phyloP scores from a whole-genome alignment of 164 flowering plant species.

The Kalanchoe fedtschenkoi region DNA sequence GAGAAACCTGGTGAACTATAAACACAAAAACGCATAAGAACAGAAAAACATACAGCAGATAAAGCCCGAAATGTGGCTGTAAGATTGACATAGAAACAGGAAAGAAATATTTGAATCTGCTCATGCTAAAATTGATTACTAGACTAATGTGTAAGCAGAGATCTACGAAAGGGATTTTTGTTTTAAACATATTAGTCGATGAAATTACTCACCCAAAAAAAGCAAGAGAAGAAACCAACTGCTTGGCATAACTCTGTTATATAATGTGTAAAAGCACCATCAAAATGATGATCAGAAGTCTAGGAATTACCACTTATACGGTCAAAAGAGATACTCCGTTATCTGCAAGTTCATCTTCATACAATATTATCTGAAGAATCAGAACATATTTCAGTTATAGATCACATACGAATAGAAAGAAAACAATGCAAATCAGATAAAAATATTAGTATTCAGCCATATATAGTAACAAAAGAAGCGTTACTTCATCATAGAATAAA shows the following conservation, averaged over 20 bases:
- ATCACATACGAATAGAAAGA: background rate
- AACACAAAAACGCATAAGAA: too few relatives aligned
- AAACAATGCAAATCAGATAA: background rate
- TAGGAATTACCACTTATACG: slow-evolving; percentile 79
- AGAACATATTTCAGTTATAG: background rate
- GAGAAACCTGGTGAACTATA: too few relatives aligned
- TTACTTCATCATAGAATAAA: slow-evolving; percentile 93
- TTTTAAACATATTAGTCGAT: background rate
- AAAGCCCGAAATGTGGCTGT: too few relatives aligned
- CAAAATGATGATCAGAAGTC: slow-evolving; percentile 1
- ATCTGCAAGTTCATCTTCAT: slow-evolving; percentile 95
- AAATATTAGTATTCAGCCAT: too few relatives aligned
- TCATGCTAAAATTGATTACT: too few relatives aligned
- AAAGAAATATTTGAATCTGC: too few relatives aligned
- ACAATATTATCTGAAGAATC: slow-evolving; percentile 58
- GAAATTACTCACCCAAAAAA: background rate
- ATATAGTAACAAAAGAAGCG: background rate
- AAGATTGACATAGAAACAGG: too few relatives aligned
- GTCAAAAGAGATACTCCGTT: slow-evolving; percentile 85
- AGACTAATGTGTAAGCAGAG: too few relatives aligned
- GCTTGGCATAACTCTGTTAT: slow-evolving; percentile 95
- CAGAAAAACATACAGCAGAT: too few relatives aligned
- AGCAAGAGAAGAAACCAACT: slow-evolving; percentile 68
- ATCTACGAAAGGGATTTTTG: too few relatives aligned
- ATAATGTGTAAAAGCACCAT: background rate